A percentile compares a stretch with the other conserved stretches of the same genome.
These are phyloP conservation scores for Sistotremastrum suecicum DNA, from an alignment of 768 basidiomycete genomes.

Conservation along the genomic window DNA sequence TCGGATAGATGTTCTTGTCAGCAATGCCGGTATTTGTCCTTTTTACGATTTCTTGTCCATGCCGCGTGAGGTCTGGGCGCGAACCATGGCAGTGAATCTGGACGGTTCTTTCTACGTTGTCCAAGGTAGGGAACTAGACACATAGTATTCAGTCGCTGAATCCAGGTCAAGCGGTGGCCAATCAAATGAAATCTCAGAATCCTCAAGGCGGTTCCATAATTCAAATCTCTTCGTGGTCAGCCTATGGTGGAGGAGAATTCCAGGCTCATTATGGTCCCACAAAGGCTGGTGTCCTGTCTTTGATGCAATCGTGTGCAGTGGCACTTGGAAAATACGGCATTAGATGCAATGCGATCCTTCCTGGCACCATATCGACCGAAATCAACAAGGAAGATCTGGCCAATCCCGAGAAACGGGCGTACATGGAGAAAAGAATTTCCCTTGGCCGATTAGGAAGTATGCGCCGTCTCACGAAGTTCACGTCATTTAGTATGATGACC, in stretches of 20 bases:
- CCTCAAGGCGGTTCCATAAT: constrained; percentile 66
- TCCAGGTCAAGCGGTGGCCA: constrained; percentile 39
- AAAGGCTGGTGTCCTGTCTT: constrained; percentile 60
- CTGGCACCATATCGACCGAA: constrained; percentile 63
- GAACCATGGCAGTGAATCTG: constrained; percentile 56
- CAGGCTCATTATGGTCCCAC: constrained; percentile 74
- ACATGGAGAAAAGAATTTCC: constrained; percentile 50
- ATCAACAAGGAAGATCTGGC: constrained; percentile 68
- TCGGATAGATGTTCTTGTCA: constrained; percentile 45
- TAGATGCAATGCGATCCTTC: constrained; percentile 56
- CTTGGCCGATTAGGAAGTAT: constrained; percentile 52
- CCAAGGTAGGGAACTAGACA: constrained; percentile 28
- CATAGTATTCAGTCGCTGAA: neutral
- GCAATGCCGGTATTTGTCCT: constrained; percentile 58
- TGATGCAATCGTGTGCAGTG: constrained; percentile 72
- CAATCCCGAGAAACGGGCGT: constrained; percentile 39
- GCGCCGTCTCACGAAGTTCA: constrained; percentile 4
- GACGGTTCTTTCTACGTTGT: constrained; percentile 64
- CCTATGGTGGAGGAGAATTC: constrained; percentile 59
- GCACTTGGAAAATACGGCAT: constrained; percentile 68
- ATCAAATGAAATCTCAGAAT: constrained; percentile 55
- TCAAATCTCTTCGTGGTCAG: constrained; percentile 66
- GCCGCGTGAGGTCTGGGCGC: constrained; percentile 48
- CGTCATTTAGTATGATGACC: neutral
- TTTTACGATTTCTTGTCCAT: constrained; percentile 64